phyloP scores from a whole-genome alignment of 2,329 filamentous ascomycete species.

The Tolypocladium album region DNA sequence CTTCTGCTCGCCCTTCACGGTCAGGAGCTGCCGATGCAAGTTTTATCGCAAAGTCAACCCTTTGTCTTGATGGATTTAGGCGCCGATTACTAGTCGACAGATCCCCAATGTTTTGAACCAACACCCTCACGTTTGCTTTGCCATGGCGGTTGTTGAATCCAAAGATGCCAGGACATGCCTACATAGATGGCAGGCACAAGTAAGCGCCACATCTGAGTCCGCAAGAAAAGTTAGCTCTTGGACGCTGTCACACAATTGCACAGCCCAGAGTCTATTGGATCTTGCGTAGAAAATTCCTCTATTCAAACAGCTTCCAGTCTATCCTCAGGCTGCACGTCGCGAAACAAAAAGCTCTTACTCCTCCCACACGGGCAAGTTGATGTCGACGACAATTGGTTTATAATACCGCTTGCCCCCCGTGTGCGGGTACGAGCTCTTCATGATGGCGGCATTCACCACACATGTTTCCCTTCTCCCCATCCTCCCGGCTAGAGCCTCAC shows the following conservation, averaged over 20 bases:
- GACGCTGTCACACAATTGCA: background rate
- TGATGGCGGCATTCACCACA: constrained; percentile 69
- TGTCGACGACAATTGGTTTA: constrained; percentile 75
- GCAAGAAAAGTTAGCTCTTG: background rate
- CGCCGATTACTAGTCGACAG: background rate
- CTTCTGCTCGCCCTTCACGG: background rate
- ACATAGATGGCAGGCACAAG: too few relatives aligned
- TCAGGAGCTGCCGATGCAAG: background rate
- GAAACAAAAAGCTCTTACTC: background rate
- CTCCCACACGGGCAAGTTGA: constrained; percentile 52
- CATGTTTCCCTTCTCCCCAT: constrained; percentile 56
- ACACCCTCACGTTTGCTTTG: background rate
- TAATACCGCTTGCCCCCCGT: constrained; percentile 53
- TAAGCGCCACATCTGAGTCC: too few relatives aligned
- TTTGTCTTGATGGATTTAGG: background rate
- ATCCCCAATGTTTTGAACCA: too few relatives aligned
- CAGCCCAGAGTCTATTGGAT: background rate
- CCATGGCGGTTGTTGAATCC: background rate
- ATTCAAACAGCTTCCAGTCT: background rate
- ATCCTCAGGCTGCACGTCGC: too few relatives aligned
- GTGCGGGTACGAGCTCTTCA: constrained; percentile 57
- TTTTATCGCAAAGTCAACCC: background rate
- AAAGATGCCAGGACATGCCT: background rate
- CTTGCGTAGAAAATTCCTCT: background rate
- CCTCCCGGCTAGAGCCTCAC: constrained; percentile 26